These are phyloP conservation scores for Wickerhamiella infanticola DNA, from an alignment of 1,139 yeast genomes.

Conservation along the genomic window DNA sequence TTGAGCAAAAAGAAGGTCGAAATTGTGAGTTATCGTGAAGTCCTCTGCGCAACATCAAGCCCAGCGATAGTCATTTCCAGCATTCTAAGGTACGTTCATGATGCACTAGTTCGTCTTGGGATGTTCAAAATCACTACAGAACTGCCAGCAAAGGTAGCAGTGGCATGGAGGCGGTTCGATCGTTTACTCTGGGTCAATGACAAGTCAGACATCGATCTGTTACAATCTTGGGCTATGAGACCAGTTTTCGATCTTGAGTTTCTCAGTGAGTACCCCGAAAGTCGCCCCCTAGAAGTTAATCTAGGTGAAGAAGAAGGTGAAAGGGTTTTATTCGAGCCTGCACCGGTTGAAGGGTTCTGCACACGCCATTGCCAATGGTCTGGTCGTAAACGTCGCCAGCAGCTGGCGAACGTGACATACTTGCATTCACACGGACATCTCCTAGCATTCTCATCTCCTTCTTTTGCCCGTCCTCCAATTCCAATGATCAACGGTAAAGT, in stretches of 20 bases:
- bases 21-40: slow-evolving; percentile 4
- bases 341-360: slow-evolving; percentile 64
- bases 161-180: slow-evolving; percentile 54
- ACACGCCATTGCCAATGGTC: slow-evolving; percentile 38
- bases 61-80: slow-evolving; percentile 15
- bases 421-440: slow-evolving; percentile 47
- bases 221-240: slow-evolving; percentile 31
- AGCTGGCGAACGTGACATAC: slow-evolving; percentile 32
- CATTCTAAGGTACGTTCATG: background rate
- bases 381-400: slow-evolving; percentile 26
- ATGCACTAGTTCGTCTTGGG: background rate
- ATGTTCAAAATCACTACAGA: background rate
- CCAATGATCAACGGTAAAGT: slow-evolving; percentile 16
- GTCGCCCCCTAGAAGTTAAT: background rate
- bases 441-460: slow-evolving; percentile 42
- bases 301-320: slow-evolving; percentile 7
- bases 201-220: slow-evolving; percentile 33
- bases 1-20: background rate
- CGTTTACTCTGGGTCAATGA: slow-evolving; percentile 61
- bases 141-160: slow-evolving; percentile 28
- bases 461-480: slow-evolving; percentile 40
- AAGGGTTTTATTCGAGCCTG: slow-evolving; percentile 34
- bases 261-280: background rate
- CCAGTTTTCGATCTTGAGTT: slow-evolving; percentile 40
- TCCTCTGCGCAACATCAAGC: slow-evolving; percentile 10